Percentiles rank a stretch among this genome's conserved stretches.
These are phyloP conservation scores for Pisolithus tinctorius DNA, from an alignment of 768 basidiomycete genomes.

Conservation along the genomic window DNA sequence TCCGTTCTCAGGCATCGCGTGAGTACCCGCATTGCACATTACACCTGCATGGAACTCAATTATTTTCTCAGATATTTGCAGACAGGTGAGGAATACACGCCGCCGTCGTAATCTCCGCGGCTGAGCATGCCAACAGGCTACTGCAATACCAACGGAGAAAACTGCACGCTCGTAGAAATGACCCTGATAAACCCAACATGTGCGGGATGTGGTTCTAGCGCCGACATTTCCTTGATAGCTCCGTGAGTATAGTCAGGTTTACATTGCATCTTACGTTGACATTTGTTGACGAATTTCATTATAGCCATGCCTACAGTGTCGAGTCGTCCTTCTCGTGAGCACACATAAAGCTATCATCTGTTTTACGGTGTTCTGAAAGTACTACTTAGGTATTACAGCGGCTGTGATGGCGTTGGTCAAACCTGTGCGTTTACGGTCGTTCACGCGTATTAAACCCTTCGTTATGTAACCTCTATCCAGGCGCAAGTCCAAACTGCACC, in stretches of 20 bases:
- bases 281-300: neutral
- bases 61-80: conserved; percentile 33
- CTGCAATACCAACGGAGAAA: conserved; percentile 41
- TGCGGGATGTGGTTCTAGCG: conserved; percentile 39
- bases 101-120: conserved; percentile 4
- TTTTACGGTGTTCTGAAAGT: neutral
- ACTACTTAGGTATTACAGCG: conserved; percentile 31
- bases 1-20: conserved; percentile 37
- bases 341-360: neutral
- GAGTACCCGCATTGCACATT: conserved; percentile 13
- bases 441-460: neutral
- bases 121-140: conserved; percentile 21
- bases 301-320: conserved; percentile 35
- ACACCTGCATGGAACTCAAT: neutral
- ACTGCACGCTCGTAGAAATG: conserved; percentile 41
- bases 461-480: conserved; percentile 15
- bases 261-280: neutral
- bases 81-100: conserved; percentile 25
- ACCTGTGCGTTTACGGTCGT: conserved; percentile 31
- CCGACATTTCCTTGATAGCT: conserved; percentile 43
- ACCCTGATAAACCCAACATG: conserved; percentile 38
- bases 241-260: conserved; percentile 26
- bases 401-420: conserved; percentile 39
- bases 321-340: conserved; percentile 34
- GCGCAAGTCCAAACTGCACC: conserved; percentile 28